phyloP scores from a whole-genome alignment of 2,329 filamentous ascomycete genomes.

The Zalaria sp. region DNA sequence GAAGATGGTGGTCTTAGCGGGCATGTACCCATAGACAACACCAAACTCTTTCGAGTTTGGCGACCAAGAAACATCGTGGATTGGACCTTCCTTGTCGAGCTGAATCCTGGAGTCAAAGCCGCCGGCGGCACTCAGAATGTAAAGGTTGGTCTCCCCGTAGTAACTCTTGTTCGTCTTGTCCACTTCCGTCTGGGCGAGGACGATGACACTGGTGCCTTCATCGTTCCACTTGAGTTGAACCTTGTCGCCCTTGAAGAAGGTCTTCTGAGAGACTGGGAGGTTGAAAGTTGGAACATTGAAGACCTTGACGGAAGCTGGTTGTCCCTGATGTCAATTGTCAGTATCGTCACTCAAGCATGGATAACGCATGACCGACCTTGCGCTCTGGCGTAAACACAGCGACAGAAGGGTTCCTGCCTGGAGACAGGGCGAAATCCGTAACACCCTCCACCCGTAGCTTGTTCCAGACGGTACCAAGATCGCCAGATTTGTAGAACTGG shows the following conservation, averaged over 20 bases:
- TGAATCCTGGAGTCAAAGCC: conserved; percentile 84
- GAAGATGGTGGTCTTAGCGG: conserved; percentile 97
- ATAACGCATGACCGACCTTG: conserved; percentile 47
- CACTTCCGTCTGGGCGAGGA: conserved; percentile 93
- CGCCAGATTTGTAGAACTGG: conserved; percentile 84
- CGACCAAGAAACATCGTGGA: conserved; percentile 97
- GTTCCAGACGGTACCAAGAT: conserved; percentile 82
- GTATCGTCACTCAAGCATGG: not conserved
- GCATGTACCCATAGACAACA: conserved; percentile 96
- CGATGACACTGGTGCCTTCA: conserved; percentile 77
- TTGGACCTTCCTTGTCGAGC: conserved; percentile 92
- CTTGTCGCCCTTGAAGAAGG: conserved; percentile 98
- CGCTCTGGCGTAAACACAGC: conserved; percentile 92
- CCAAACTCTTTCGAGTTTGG: conserved; percentile 96
- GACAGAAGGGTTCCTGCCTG: conserved; percentile 79
- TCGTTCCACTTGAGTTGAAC: conserved; percentile 98
- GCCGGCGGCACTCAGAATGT: conserved; percentile 82
- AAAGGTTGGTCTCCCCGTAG: conserved; percentile 95
- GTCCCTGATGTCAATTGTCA: conserved; percentile 43
- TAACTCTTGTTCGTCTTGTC: conserved; percentile 99
- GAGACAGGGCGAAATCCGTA: conserved; percentile 75
- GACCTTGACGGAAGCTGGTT: conserved; percentile 86
- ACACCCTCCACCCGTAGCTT: conserved; percentile 89
- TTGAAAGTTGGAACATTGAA: conserved; percentile 84
- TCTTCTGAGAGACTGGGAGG: conserved; percentile 83